Percentiles rank a stretch among this genome's conserved stretches.
Conservation (phyloP, 306 rosid species). For the Dicorynia guianensis region DNA sequence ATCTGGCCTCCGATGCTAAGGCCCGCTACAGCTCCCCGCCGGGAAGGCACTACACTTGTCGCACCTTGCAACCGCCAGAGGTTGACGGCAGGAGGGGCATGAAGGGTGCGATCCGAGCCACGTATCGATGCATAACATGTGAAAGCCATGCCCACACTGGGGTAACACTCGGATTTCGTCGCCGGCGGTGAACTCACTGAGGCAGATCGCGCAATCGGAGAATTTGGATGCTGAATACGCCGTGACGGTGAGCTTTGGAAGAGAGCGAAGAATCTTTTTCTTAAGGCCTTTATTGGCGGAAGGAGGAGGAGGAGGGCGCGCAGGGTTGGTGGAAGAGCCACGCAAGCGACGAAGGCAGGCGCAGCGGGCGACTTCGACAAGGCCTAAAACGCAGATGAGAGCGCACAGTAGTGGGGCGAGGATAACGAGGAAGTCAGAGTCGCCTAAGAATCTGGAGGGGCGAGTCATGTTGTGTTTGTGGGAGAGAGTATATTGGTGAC, state of each 20-base stretch:
- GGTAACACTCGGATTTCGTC: constrained; percentile 82
- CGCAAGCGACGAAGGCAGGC: constrained; percentile 75
- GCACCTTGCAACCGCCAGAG: constrained; percentile 61
- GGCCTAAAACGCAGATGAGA: constrained; percentile 77
- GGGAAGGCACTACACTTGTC: constrained; percentile 76
- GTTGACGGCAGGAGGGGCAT: constrained; percentile 84
- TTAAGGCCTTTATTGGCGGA: constrained; percentile 76
- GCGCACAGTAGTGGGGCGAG: constrained; percentile 86
- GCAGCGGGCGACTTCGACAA: constrained; percentile 76
- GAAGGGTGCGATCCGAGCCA: constrained; percentile 87
- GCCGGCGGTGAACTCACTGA: constrained; percentile 65
- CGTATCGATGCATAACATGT: constrained; percentile 70
- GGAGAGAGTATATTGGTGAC: too few relatives aligned
- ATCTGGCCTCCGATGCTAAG: constrained; percentile 47
- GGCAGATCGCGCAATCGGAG: constrained; percentile 82
- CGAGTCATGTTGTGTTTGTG: constrained; percentile 87
- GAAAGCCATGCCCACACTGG: constrained; percentile 82
- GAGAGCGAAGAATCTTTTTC: constrained; percentile 74
- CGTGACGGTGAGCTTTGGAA: constrained; percentile 69
- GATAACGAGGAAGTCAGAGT: constrained; percentile 71
- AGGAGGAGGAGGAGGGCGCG: constrained; percentile 29
- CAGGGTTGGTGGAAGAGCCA: constrained; percentile 8
- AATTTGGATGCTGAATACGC: constrained; percentile 55
- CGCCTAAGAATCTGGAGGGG: constrained; percentile 61
- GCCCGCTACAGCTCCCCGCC: constrained; percentile 43